Percentiles rank a stretch among this genome's conserved stretches.
Evolutionary conservation across 2,329 filamentous ascomycete genomes (phyloP).

Genomic region (Stagonosporopsis cucurbitacearum): DNA sequence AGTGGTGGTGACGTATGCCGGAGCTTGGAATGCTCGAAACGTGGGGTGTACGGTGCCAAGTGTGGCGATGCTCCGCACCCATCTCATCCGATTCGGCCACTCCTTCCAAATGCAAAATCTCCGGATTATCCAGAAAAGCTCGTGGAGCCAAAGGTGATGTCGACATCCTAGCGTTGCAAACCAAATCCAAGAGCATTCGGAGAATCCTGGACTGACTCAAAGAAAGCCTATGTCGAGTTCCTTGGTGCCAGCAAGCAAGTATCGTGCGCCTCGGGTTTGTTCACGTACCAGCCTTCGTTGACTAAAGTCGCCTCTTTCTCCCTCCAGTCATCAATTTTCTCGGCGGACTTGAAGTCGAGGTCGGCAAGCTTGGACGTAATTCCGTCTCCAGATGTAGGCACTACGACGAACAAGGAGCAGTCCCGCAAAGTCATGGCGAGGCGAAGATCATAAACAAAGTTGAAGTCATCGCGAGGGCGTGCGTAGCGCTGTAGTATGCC

Average conservation of each 20-base stretch:
- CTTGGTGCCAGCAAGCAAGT: conserved; percentile 9
- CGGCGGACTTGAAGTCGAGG: conserved; percentile 54
- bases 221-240: not conserved
- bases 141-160: no score
- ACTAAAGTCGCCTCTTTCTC: conserved; percentile 50
- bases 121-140: no score
- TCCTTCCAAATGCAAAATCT: not conserved
- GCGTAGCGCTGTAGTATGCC: conserved; percentile 34
- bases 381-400: conserved; percentile 13
- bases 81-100: conserved; percentile 12
- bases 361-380: conserved; percentile 55
- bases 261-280: conserved; percentile 3
- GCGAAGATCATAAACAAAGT: conserved; percentile 30
- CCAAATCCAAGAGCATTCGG: no score
- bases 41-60: conserved; percentile 16
- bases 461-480: conserved; percentile 11
- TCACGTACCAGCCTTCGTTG: conserved; percentile 50
- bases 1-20: conserved; percentile 14
- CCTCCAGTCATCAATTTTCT: conserved; percentile 52
- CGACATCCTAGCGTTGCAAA: no score
- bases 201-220: not conserved
- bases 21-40: conserved; percentile 2
- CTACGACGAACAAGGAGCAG: conserved; percentile 53
- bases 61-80: conserved; percentile 5
- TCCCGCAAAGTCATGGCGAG: conserved; percentile 57